Evolutionary conservation across 2,329 filamentous ascomycete species (phyloP).

Genomic region (Colletotrichum echinochloae): DNA sequence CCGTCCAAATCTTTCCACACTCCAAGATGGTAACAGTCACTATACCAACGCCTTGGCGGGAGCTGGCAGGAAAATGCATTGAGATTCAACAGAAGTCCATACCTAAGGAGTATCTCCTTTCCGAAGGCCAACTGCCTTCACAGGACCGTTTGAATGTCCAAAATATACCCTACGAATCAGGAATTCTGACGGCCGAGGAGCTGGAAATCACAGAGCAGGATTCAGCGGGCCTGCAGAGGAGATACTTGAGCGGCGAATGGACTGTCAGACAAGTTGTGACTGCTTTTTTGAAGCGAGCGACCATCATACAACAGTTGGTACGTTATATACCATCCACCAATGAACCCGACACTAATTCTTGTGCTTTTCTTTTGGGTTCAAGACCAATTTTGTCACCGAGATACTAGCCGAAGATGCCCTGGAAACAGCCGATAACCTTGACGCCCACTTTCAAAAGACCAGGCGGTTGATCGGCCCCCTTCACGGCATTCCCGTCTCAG

Average conservation of each 20-base stretch:
- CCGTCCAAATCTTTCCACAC: neutral
- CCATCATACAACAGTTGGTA: constrained; percentile 28
- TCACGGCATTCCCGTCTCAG: constrained; percentile 72
- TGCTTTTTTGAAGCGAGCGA: constrained; percentile 27
- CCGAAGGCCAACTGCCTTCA: constrained; percentile 63
- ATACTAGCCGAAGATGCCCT: constrained; percentile 67
- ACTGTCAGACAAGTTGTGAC: constrained; percentile 49
- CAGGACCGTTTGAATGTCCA: constrained; percentile 67
- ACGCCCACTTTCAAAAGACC: constrained; percentile 59
- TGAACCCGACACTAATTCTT: neutral
- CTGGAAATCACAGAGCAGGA: constrained; percentile 52
- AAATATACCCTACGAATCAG: constrained; percentile 65
- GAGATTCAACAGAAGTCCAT: constrained; percentile 55
- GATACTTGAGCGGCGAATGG: constrained; percentile 39
- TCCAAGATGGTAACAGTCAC: neutral
- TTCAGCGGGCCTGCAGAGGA: constrained; percentile 37
- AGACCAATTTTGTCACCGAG: constrained; percentile 64
- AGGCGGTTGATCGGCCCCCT: constrained; percentile 68
- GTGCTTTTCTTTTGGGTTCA: too few species aligned
- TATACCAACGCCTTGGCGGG: constrained; percentile 1
- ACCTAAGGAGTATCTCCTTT: constrained; percentile 68
- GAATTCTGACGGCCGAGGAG: constrained; percentile 65
- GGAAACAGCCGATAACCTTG: constrained; percentile 58
- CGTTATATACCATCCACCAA: accelerated
- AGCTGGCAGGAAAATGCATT: constrained; percentile 11